Evolutionary conservation across 1,284 basidiomycete species (phyloP), one percentile per base, ranked within the genome.

Genomic region (Apiotrichum montevideense): DNA sequence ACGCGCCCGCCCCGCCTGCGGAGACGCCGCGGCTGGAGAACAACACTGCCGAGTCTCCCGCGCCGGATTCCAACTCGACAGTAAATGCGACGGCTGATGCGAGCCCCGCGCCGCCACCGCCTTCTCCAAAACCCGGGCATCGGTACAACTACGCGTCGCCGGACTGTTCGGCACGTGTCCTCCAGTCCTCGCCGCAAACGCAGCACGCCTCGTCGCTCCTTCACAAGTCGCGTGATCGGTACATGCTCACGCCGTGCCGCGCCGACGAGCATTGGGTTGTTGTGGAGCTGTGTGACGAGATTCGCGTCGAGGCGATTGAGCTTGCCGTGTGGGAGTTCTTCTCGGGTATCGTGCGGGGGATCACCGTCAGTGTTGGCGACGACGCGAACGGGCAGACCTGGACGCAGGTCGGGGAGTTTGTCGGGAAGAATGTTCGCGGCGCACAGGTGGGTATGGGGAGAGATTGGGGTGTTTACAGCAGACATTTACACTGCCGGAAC

Each of bases 241-340:
- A 98, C 80, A 96, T 98, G 95, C 86, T 98, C 62, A 92, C 88
- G 53, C 95, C 95, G 0, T 98, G 96, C 69, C 82, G 83, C 33
- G 79, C 81, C 4, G 64, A 69, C 59, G 79, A 81, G 35, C 90
- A 96, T 68, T 97, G 86, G 75, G 88, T 98, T 21, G 85, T 97
- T 34, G 87, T 98, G 45, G 96, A 98, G 76, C 84, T 98, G 6
- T 99, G 96, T 78, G 94, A 98, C 66, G 95, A 98, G 73, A 93
- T 98, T 65, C 81, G 88, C 48, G 91, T 98, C 67, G 94, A 98
- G 74, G 95, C 93, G 0, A 84, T 98, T 51, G 93, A 98, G 71
- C 79, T 99, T 6, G 94, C 93, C 53, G 96, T 98, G 69, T 96
- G 90, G 74, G 95, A 98, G 77, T 98, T 98, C 79, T 99, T 98